Evolutionary conservation across 208 protist genomes (phyloP).

Genomic region (Crithidia acanthocephali): DNA sequence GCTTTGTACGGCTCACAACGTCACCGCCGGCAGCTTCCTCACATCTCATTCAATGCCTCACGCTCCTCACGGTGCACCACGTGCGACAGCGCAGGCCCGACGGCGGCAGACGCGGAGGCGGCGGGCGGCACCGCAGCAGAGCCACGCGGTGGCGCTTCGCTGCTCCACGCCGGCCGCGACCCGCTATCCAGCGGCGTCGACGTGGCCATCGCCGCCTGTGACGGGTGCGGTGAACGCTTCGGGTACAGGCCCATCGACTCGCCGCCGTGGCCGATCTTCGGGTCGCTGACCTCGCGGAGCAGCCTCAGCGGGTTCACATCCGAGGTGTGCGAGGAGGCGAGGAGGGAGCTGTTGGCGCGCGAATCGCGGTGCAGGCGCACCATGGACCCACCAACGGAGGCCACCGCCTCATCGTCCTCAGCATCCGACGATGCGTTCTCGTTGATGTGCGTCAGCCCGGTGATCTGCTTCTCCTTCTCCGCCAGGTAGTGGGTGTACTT

Average conservation of each 20-base stretch:
- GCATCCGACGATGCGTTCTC: conserved; percentile 5
- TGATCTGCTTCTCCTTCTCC: conserved; percentile 46
- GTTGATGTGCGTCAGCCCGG: conserved; percentile 11
- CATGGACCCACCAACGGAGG: background rate
- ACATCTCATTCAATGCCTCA: background rate
- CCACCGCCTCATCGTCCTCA: conserved; percentile 11
- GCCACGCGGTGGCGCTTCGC: background rate
- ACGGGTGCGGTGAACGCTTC: background rate
- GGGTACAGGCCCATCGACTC: background rate
- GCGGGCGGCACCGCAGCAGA: background rate
- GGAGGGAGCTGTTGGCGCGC: conserved; percentile 8
- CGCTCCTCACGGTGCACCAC: conserved; percentile 23
- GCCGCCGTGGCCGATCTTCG: background rate
- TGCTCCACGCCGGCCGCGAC: background rate
- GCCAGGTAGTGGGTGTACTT: conserved; percentile 84
- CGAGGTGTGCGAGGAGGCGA: conserved; percentile 2
- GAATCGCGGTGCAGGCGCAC: conserved; percentile 12
- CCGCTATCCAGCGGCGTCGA: background rate
- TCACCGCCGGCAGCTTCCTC: no score
- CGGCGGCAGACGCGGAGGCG: background rate
- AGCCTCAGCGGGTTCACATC: conserved; percentile 5
- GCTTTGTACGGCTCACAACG: no score
- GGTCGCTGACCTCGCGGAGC: background rate
- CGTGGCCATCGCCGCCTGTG: background rate
- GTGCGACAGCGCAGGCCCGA: background rate